Base-by-base conservation (phyloP, 768 basidiomycete species). In the Hericium rajendrae region DNA sequence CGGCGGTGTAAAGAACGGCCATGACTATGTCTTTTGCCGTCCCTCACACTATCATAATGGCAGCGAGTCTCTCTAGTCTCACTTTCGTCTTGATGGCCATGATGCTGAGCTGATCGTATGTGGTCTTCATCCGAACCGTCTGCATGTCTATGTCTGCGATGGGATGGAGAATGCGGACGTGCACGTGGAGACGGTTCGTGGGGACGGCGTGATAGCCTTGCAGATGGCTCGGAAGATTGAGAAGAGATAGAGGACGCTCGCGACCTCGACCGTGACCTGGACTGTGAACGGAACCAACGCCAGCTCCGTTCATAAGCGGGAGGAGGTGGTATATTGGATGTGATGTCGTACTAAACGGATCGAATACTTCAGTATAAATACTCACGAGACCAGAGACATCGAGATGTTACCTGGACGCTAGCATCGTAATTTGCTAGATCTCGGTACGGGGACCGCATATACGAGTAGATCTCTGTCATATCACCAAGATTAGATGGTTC, bases 391-490 rank as follows among this genome's bases (percentile, higher is more conserved):
- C 32, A 32, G 18, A 46, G 18, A 16, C 22, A 41, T 38, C 37
- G 15, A 8, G 16, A 41, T 15, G 57, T 60, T 63, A 89, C 93
- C 81, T 97, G 93, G 13, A 83, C 89, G 5, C 82, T 77, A 13
- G 76, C 76, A 68, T 97, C 94, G 66, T 94, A 97, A 11, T 81
- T 76, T 53, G 83, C 79, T 22, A 97, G 76, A 69, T 94, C 91
- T 64, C 83, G 83, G 69, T 83, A 95, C 2, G 94, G 94, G 9
- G 92, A 94, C 53, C 94, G 80, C 18, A 95, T 76, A 68, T 89
- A 97, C 43, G 80, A 82, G 68, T 95, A 97, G 40, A 97, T 78
- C 71, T 97, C 94, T 94, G 60, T 16, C 51, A 38, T 52, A 41
- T 41, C n/a, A 39, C 8, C 49, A 18, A 37, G 20, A 20, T 41